Evolutionary conservation across 768 basidiomycete genomes (phyloP).

Genomic region (Lenzites betulinus): DNA sequence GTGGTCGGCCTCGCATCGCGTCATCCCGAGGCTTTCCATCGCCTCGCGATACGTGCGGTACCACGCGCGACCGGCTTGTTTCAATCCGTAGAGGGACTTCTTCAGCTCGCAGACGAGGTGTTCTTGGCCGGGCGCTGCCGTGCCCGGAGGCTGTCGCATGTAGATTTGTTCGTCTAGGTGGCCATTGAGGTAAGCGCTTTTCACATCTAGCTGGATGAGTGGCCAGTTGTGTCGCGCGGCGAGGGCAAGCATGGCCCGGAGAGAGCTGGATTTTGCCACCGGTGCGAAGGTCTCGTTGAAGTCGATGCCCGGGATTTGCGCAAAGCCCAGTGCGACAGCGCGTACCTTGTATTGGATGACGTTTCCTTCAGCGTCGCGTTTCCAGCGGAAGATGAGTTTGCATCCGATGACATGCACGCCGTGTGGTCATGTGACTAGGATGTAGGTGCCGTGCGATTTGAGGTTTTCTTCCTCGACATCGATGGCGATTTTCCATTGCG

Average conservation of each 20-base stretch:
- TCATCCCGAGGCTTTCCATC: slow-evolving; percentile 2
- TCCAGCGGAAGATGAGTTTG: background rate
- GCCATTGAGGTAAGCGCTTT: slow-evolving; percentile 33
- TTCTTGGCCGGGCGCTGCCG: background rate
- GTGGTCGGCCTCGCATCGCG: slow-evolving; percentile 15
- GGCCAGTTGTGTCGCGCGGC: slow-evolving; percentile 29
- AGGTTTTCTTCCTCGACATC: slow-evolving; percentile 13
- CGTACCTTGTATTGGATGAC: background rate
- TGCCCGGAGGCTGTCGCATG: slow-evolving; percentile 17
- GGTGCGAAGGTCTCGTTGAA: background rate
- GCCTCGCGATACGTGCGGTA: slow-evolving; percentile 1
- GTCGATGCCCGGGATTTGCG: background rate
- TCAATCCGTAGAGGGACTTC: slow-evolving; percentile 11
- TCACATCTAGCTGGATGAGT: slow-evolving; percentile 37
- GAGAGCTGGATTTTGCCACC: slow-evolving; percentile 19
- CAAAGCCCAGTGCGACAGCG: background rate
- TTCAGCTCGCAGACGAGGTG: background rate
- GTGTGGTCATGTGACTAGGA: slow-evolving; percentile 4
- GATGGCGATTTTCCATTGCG: slow-evolving; percentile 14
- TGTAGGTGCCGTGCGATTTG: slow-evolving; percentile 3
- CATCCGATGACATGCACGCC: slow-evolving; percentile 15
- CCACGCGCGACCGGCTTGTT: slow-evolving; percentile 18
- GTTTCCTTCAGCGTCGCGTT: background rate
- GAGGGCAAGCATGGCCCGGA: slow-evolving; percentile 33
- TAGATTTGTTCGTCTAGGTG: slow-evolving; percentile 24